Evolutionary conservation across 352 stramenopile genomes (phyloP), one percentile per base, ranked within the genome.

Genomic region (Phytopythium mirpurense): DNA sequence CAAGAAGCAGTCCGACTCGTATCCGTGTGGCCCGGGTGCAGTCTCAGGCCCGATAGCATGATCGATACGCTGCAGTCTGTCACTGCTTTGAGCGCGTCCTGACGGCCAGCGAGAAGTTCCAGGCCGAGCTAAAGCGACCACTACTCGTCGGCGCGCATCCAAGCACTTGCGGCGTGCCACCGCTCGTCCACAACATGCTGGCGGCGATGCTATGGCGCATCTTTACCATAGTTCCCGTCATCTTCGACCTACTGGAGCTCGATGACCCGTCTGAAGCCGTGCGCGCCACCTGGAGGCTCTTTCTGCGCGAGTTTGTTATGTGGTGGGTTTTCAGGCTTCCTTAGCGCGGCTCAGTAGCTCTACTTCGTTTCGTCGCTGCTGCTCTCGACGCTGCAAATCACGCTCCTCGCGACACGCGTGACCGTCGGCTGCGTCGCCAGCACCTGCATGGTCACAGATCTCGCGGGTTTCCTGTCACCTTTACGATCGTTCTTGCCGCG

Each of bases 251-350:
- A 1, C 5, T 64, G 3, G 40, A 37, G 2, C 51, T 70, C 0
- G 36, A 31, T 19, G 6, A 61, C 5, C 63, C 63, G 21, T 59
- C 35, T 10, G 27, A 53, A 32, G 63, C 59, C 0, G 2, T 61
- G 2, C 7, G 54, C 5, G 41, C 11, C 5, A 70, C 67, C 35
- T 56, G 45, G 3, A 36, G 43, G 24, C 58, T 67, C 23, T 40
- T 51, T 21, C 11, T 64, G 2, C 62, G 62, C 2, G 43, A 65
- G 36, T 67, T 44, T 38, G 59, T 59, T 36, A 47, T 15, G 19
- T 70, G 51, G 45, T 31, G 59, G 18, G 46, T 67, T 3, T 56
- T 65, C 29, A 61, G n/a, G 35, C n/a, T 54, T 64, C 18, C 23
- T 70, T 4, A 23, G 23, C 3, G 24, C 27, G 1, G 32, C 53